phyloP scores from a whole-genome alignment of 2,329 filamentous ascomycete genomes.

The Ciborinia camelliae region DNA sequence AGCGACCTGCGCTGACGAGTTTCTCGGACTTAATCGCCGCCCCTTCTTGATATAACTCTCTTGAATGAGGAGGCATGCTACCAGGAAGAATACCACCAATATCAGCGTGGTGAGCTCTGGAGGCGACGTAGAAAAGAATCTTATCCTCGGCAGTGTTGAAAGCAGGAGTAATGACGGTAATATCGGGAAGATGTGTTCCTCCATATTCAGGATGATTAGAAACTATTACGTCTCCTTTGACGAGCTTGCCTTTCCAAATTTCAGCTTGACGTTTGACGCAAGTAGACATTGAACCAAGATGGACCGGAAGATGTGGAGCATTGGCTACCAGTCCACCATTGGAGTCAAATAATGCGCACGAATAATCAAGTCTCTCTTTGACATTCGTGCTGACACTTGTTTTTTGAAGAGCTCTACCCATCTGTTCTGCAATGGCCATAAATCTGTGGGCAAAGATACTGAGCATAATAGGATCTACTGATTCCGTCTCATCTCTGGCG shows the following conservation, averaged over 20 bases:
- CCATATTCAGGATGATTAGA: slow-evolving; percentile 83
- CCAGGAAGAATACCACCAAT: slow-evolving; percentile 81
- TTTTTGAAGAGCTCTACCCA: slow-evolving; percentile 76
- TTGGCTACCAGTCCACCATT: slow-evolving; percentile 75
- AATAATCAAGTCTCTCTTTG: slow-evolving; percentile 79
- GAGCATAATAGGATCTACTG: slow-evolving; percentile 72
- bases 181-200: slow-evolving; percentile 79
- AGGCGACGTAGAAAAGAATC: slow-evolving; percentile 33
- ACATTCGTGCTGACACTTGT: slow-evolving; percentile 78
- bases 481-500: slow-evolving; percentile 40
- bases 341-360: slow-evolving; percentile 75
- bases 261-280: slow-evolving; percentile 75
- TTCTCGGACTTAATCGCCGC: slow-evolving; percentile 64
- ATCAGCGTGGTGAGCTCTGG: slow-evolving; percentile 70
- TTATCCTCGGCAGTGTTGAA: slow-evolving; percentile 60
- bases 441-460: slow-evolving; percentile 79
- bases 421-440: slow-evolving; percentile 83
- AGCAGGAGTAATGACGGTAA: slow-evolving; percentile 76
- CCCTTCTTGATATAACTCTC: slow-evolving; percentile 62
- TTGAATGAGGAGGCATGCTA: slow-evolving; percentile 76
- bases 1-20: slow-evolving; percentile 71
- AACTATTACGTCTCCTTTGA: slow-evolving; percentile 76
- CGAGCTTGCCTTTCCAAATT: slow-evolving; percentile 75
- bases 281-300: slow-evolving; percentile 82
- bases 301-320: slow-evolving; percentile 76